Percentiles rank a stretch among this genome's conserved stretches.
These are phyloP conservation scores for Boletus rubescentipes DNA, from an alignment of 768 basidiomycete species.

Conservation along the genomic window DNA sequence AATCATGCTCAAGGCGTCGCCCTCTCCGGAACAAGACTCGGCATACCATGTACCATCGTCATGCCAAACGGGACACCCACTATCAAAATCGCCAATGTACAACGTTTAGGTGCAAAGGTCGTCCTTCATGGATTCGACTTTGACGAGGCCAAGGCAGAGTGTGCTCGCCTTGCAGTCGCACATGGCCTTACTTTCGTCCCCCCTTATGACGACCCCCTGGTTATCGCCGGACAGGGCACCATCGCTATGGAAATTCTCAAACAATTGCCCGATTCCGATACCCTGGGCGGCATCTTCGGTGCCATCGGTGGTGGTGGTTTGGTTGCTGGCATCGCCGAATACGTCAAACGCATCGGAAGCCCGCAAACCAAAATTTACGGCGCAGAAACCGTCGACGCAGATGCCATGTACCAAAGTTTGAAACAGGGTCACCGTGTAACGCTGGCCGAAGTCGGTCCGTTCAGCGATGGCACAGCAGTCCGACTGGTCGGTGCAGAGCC, in stretches of 20 bases:
- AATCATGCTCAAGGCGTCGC: conserved; percentile 99
- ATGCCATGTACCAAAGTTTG: conserved; percentile 88
- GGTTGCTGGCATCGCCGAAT: conserved; percentile 86
- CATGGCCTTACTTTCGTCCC: conserved; percentile 90
- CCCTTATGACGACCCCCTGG: conserved; percentile 94
- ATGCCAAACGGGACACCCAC: conserved; percentile 95
- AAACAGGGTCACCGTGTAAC: conserved; percentile 79
- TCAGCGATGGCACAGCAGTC: conserved; percentile 97
- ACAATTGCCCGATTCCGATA: conserved; percentile 74
- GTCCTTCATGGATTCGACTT: conserved; percentile 91
- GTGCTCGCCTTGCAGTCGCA: conserved; percentile 72
- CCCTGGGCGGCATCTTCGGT: conserved; percentile 81
- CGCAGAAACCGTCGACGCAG: conserved; percentile 93
- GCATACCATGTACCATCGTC: conserved; percentile 96
- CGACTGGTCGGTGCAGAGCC: conserved; percentile 93
- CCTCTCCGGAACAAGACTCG: conserved; percentile 82
- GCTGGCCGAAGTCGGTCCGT: conserved; percentile 89
- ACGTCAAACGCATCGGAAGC: conserved; percentile 88
- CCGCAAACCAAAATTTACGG: conserved; percentile 82
- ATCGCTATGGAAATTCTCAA: conserved; percentile 94
- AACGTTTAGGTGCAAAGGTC: conserved; percentile 93
- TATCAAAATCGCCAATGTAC: conserved; percentile 95
- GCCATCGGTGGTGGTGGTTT: conserved; percentile 95
- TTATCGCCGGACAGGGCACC: conserved; percentile 97
- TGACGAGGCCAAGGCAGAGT: conserved; percentile 95